Conservation (phyloP, 2,329 filamentous ascomycete species). For the Pseudocercospora cruenta region DNA sequence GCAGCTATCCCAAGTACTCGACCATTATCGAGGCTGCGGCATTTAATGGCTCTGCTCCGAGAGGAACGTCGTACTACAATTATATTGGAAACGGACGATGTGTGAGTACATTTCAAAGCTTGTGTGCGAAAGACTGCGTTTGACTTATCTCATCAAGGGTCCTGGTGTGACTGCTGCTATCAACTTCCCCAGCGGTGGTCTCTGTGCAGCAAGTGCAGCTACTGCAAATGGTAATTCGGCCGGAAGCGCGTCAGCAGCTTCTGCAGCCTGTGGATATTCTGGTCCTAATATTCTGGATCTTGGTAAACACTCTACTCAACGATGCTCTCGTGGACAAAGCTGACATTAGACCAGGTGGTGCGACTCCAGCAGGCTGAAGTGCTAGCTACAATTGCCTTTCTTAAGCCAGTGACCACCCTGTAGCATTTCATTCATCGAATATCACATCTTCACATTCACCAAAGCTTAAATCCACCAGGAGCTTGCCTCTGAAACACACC, state of each 20-base stretch:
- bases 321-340: neutral
- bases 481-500: slow-evolving; percentile 13
- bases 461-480: slow-evolving; percentile 15
- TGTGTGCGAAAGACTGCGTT: neutral
- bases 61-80: neutral
- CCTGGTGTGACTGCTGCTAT: neutral
- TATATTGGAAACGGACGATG: neutral
- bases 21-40: neutral
- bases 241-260: neutral
- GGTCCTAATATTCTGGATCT: neutral
- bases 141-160: neutral
- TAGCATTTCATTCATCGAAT: too few relatives aligned
- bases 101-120: neutral
- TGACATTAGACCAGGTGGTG: neutral
- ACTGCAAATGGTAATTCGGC: neutral
- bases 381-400: too few relatives aligned
- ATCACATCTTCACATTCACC: neutral
- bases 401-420: too few relatives aligned
- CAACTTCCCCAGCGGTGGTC: neutral
- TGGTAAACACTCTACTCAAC: neutral
- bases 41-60: neutral
- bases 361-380: neutral
- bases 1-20: neutral
- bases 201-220: neutral
- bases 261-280: neutral